Evolutionary conservation across 225 moss, liverwort and hornwort species (phyloP).

Genomic region (Bryum argenteum): DNA sequence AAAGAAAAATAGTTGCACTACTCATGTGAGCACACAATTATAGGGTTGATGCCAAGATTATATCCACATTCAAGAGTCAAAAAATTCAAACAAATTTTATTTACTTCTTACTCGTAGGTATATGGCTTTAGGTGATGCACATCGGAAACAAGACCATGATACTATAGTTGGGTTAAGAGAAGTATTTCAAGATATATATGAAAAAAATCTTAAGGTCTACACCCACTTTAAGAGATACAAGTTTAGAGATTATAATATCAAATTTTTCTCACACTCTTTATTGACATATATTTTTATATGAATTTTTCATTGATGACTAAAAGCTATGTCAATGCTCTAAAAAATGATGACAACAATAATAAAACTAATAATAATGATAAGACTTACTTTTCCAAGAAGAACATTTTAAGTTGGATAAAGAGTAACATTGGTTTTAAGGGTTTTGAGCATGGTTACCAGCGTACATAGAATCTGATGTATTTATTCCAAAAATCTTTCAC

Average conservation of each 20-base stretch:
- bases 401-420: too few relatives aligned
- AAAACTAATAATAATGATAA: too few relatives aligned
- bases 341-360: too few relatives aligned
- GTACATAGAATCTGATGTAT: too few relatives aligned
- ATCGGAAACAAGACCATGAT: constrained; percentile 42
- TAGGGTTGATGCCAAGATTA: too few relatives aligned
- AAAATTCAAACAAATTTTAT: neutral
- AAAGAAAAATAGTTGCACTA: too few relatives aligned
- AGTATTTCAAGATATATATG: constrained; percentile 59
- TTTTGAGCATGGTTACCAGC: too few relatives aligned
- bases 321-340: too few relatives aligned
- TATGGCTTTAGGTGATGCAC: constrained; percentile 47
- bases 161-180: constrained; percentile 39
- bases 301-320: neutral
- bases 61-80: neutral
- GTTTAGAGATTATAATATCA: neutral
- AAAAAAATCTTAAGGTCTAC: constrained; percentile 55
- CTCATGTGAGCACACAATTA: neutral
- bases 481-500: too few relatives aligned
- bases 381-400: too few relatives aligned
- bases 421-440: too few relatives aligned
- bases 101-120: constrained; percentile 38
- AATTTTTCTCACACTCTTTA: too few relatives aligned
- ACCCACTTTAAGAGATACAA: neutral
- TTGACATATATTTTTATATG: neutral